phyloP scores from a whole-genome alignment of 2,329 filamentous ascomycete species.

The Colletotrichum sp. region DNA sequence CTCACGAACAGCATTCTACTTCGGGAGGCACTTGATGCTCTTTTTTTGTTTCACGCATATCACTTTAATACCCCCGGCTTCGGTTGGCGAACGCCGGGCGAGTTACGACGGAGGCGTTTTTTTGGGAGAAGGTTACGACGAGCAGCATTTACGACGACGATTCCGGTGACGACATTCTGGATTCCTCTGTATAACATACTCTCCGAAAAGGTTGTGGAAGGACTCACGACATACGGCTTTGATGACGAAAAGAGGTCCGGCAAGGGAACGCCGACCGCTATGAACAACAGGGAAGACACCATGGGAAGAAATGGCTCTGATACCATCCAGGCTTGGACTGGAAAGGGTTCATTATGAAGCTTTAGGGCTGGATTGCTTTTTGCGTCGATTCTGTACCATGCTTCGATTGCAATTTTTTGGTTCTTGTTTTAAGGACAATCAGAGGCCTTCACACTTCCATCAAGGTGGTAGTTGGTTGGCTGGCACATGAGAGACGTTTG shows the following conservation, averaged over 20 bases:
- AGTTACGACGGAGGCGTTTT: conserved; percentile 15
- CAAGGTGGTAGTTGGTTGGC: neutral
- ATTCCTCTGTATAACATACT: conserved; percentile 21
- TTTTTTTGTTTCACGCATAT: conserved; percentile 1
- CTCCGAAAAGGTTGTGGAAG: conserved; percentile 9
- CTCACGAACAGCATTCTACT: conserved; percentile 7
- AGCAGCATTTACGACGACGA: conserved; percentile 20
- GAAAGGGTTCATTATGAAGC: conserved; percentile 2
- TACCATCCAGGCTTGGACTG: conserved; percentile 12
- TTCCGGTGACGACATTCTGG: conserved; percentile 21
- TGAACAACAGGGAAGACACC: conserved; percentile 6
- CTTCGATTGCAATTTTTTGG: neutral
- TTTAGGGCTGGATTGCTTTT: neutral
- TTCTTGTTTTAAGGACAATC: neutral
- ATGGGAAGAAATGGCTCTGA: conserved; percentile 3
- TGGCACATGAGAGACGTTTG: conserved; percentile 2
- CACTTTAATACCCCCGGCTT: conserved; percentile 11
- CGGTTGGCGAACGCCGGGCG: neutral
- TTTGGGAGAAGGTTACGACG: conserved; percentile 10
- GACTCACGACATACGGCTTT: conserved; percentile 17
- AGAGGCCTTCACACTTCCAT: neutral
- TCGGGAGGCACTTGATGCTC: conserved; percentile 11
- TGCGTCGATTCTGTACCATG: conserved; percentile 5
- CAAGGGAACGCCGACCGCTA: conserved; percentile 13
- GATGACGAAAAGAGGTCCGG: conserved; percentile 14